Evolutionary conservation across 805 yeast species (phyloP), one percentile per base, ranked within the genome.

Genomic region (Suhomyces canberraensis): DNA sequence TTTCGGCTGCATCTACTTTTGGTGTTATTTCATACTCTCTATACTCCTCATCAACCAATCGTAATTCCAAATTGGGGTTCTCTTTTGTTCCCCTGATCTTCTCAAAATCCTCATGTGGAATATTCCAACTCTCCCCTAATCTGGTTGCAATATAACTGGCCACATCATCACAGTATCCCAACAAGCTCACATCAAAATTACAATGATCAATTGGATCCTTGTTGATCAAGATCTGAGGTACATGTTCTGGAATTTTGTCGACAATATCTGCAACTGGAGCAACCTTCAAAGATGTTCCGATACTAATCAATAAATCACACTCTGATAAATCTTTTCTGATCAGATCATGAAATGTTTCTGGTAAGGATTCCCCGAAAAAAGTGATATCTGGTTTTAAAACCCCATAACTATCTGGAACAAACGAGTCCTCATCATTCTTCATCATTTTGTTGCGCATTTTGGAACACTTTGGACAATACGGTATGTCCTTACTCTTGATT

Each of bases 341-440:
- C 14, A 61, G 57, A 31, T 73, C 71, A 48, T 87, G 90, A 52
- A 82, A 89, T 32, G 70, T 60, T 11, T 69, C 67, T 1, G 96
- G 96, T 40, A 89, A 66, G 11, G 80, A 77, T 57, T 89, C 96
- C 11, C 95, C 95, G 48, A 89, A 89, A 53, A 89, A 89, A 0
- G 95, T 88, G 42, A 89, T 89, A 54, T 89, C 95, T 0, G 97
- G 97, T 56, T 90, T 89, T 75, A 86, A 72, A 3, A 88, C 91
- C 11, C 96, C 96, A 54, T 61, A 78, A 7, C 84, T 73, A 48
- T 76, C 74, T 16, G 69, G 60, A 1, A 58, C 42, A 35, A 46
- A 54, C 9, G 42, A 36, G 21, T 45, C 51, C 4, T 54, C 58
- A 20, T 65, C 66, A 9, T 44, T 44, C 4, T 47, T 42, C 35